Evolutionary conservation across 345 rosid species (phyloP), one percentile per base, ranked within the genome.

Genomic region (Brassica incana): DNA sequence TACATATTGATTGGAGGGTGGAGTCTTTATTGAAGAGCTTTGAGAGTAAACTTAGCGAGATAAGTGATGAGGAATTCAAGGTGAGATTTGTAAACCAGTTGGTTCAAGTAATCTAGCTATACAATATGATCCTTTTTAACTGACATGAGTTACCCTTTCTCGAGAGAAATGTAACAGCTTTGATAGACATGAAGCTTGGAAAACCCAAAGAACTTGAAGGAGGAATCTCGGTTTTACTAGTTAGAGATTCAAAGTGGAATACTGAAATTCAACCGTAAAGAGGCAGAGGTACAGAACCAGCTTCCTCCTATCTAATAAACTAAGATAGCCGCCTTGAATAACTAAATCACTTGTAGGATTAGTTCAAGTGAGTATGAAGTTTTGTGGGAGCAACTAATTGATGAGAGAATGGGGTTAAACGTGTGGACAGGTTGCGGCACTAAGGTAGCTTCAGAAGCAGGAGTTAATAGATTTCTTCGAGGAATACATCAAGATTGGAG

Each of bases 151-250:
- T 72, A 77, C 65, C 76, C 50, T 59, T 81, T 65, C 83, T 54
- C 68, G 63, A 95, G 99, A 86, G 85, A 83, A 88, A 92, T 71
- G 96, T 87, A 71, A 86, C 87, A 81, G 90, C 94, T 48, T 84
- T 92, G 87, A 90, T 95, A 58, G 97, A 95, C 72, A 86, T 86
- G 97, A 95, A 91, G 83, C 97, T 95, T 8, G 99, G 91, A 83
- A 95, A 91, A 80, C 90, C 79, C 90, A 91, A 92, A 91, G 85
- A 92, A 95, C 81, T 78, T 91, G 75, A 75, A 86, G 76, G 99
- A 95, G 83, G 97, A 92, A 85, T 90, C 90, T 65, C 33, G 78
- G 70, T 92, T 89, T 78, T 90, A 83, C 89, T 95, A 94, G 95
- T 78, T 50, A 32, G 98, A 91, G 82, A 88, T 91, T 64, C 75